phyloP scores from a whole-genome alignment of 306 rosid genomes.

The Alnus glutinosa region DNA sequence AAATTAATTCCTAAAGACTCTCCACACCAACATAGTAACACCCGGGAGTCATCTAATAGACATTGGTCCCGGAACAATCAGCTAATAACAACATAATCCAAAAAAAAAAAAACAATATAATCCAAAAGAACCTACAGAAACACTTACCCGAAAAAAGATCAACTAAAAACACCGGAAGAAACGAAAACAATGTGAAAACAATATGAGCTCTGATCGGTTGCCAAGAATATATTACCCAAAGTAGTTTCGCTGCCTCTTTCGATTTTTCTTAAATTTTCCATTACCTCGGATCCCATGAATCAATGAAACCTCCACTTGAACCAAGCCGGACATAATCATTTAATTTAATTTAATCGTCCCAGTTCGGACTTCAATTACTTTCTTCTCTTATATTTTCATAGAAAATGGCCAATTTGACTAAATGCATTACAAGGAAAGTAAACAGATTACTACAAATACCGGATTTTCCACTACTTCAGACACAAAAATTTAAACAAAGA shows the following conservation, averaged over 20 bases:
- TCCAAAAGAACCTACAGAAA: background rate
- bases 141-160: background rate
- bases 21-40: background rate
- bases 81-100: background rate
- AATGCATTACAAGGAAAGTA: background rate
- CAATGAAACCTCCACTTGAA: background rate
- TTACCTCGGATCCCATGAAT: constrained; percentile 9
- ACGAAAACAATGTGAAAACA: background rate
- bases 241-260: background rate
- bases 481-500: background rate
- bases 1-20: background rate
- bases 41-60: background rate
- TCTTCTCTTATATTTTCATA: background rate
- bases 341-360: background rate
- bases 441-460: background rate
- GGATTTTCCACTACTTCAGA: background rate
- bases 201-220: background rate
- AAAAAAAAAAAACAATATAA: background rate
- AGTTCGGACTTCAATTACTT: constrained; percentile 2
- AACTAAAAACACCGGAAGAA: background rate
- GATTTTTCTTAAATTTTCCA: background rate
- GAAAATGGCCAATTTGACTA: background rate
- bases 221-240: background rate
- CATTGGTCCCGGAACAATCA: background rate
- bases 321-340: constrained; percentile 7